Percentiles rank a stretch among this genome's conserved stretches.
Evolutionary conservation across 2,329 filamentous ascomycete species (phyloP).

Genomic region (Alternaria brassicicola): DNA sequence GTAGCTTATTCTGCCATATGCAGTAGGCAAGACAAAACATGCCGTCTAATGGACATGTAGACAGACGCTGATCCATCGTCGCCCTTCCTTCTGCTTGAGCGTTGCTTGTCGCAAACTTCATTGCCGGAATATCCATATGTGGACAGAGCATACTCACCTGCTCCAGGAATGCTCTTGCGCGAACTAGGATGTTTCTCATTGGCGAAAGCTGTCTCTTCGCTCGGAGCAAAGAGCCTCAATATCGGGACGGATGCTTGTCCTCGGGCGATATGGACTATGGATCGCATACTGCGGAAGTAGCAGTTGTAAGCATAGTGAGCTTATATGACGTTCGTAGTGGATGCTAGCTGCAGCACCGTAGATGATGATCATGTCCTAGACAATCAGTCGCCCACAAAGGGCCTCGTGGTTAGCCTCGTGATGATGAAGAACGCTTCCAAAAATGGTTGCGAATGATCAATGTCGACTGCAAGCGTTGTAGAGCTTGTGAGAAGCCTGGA

Average conservation of each 20-base stretch:
- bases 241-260: not conserved
- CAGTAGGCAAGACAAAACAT: not conserved
- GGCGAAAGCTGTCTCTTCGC: not conserved
- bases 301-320: slow-evolving; percentile 6
- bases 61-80: not conserved
- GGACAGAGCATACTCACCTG: not conserved
- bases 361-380: slow-evolving; percentile 39
- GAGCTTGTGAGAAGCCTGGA: slow-evolving; percentile 12
- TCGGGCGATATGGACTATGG: slow-evolving; percentile 4
- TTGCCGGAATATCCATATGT: not conserved
- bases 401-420: slow-evolving; percentile 35
- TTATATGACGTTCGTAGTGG: slow-evolving; percentile 18
- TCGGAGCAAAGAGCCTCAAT: not conserved
- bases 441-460: slow-evolving; percentile 14
- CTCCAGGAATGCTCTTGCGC: not conserved
- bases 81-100: not conserved
- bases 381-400: slow-evolving; percentile 31
- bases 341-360: slow-evolving; percentile 34
- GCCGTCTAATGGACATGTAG: not conserved
- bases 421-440: slow-evolving; percentile 5
- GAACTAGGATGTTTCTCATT: not conserved
- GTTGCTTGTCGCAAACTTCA: not conserved
- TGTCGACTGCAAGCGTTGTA: slow-evolving; percentile 2
- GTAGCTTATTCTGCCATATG: not conserved
- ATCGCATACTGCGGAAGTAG: slow-evolving; percentile 7